These are phyloP conservation scores for Hypoxylon intermedium DNA, from an alignment of 495 filamentous ascomycete species.

Conservation along the genomic window DNA sequence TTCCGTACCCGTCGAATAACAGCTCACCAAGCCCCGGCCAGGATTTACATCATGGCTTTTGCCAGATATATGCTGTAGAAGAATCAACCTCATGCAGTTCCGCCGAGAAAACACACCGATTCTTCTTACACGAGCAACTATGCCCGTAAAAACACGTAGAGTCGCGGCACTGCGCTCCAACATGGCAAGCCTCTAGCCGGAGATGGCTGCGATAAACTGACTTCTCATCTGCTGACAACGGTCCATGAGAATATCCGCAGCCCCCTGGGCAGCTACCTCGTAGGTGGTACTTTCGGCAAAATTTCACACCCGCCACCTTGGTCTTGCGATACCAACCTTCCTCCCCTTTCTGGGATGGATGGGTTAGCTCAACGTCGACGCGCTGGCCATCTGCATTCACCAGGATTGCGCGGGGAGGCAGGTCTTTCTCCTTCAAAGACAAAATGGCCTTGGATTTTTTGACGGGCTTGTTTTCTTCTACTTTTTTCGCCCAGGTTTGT, in stretches of 20 bases:
- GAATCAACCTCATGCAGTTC: conserved; percentile 13
- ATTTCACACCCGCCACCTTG: conserved; percentile 45
- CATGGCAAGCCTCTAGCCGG: conserved; percentile 38
- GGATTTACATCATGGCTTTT: neutral
- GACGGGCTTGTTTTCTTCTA: conserved; percentile 24
- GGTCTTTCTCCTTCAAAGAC: neutral
- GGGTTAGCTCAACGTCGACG: conserved; percentile 44
- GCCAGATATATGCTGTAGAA: conserved; percentile 1
- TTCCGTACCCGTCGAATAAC: too few species aligned
- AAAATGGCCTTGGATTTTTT: neutral
- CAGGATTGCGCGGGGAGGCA: conserved; percentile 35
- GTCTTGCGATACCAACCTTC: conserved; percentile 27
- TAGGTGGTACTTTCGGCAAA: conserved; percentile 57
- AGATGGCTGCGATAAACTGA: conserved; percentile 50
- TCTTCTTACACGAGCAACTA: conserved; percentile 40
- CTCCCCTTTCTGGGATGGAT: neutral
- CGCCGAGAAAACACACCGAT: conserved; percentile 5
- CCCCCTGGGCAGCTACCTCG: conserved; percentile 49
- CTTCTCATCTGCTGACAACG: conserved; percentile 45
- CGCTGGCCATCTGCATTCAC: conserved; percentile 55
- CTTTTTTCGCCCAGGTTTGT: conserved; percentile 16
- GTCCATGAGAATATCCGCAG: conserved; percentile 48
- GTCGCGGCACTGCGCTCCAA: conserved; percentile 47
- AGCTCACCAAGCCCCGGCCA: too few species aligned
- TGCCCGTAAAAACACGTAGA: conserved; percentile 56